Percentiles rank a stretch among this genome's conserved stretches.
Conservation (phyloP, 2,329 filamentous ascomycete genomes). For the Cytospora chrysosperma region DNA sequence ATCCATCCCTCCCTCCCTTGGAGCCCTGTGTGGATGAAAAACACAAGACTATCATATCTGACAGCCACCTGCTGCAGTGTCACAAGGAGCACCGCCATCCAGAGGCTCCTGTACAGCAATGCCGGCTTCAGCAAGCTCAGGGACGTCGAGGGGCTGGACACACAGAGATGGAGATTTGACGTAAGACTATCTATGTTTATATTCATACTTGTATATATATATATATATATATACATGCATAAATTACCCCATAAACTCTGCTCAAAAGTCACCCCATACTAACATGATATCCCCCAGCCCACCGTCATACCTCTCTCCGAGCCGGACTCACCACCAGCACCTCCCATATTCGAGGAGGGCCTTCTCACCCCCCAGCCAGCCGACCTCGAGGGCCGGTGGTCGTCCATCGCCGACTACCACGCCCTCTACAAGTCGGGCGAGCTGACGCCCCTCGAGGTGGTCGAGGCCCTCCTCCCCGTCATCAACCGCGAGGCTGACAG, state of each 20-base stretch:
- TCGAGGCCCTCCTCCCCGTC: slow-evolving; percentile 67
- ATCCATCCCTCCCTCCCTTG: no score
- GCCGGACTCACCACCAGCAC: slow-evolving; percentile 30
- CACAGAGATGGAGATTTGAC: slow-evolving; percentile 47
- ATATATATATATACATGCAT: no score
- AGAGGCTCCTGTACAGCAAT: slow-evolving; percentile 68
- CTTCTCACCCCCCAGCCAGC: slow-evolving; percentile 42
- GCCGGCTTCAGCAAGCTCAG: slow-evolving; percentile 54
- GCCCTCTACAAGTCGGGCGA: slow-evolving; percentile 68
- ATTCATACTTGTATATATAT: no score
- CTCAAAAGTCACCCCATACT: no score
- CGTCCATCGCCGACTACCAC: slow-evolving; percentile 75
- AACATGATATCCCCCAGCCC: slow-evolving; percentile 43
- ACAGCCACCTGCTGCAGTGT: slow-evolving; percentile 46
- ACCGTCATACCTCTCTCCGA: slow-evolving; percentile 52
- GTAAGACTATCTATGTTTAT: slow-evolving; percentile 45
- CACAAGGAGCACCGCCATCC: slow-evolving; percentile 58
- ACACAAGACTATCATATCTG: no score
- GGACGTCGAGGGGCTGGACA: slow-evolving; percentile 45
- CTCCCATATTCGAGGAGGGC: slow-evolving; percentile 42
- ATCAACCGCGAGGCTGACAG: slow-evolving; percentile 59
- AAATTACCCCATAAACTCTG: no score
- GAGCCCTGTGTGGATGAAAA: no score
- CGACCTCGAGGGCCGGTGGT: slow-evolving; percentile 53
- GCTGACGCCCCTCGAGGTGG: slow-evolving; percentile 70